phyloP scores from a whole-genome alignment of 805 yeast genomes.

The Kluyveromyces dobzhanskii region DNA sequence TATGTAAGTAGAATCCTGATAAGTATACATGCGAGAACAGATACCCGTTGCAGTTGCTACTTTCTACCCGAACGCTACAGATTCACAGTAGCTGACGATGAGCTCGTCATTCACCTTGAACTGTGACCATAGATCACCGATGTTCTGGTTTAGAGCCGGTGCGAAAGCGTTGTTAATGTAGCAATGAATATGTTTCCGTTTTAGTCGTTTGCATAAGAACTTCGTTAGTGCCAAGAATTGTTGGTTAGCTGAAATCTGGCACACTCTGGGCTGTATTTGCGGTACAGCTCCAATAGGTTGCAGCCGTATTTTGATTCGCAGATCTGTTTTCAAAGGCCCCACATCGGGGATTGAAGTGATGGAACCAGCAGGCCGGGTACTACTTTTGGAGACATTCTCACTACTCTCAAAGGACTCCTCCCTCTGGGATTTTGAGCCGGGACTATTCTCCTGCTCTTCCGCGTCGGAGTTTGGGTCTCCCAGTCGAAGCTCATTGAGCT shows the following conservation, averaged over 20 bases:
- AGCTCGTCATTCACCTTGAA: slow-evolving; percentile 25
- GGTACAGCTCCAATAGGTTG: slow-evolving; percentile 27
- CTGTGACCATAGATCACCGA: slow-evolving; percentile 28
- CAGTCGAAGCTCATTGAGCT: slow-evolving; percentile 3
- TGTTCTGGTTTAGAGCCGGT: slow-evolving; percentile 27
- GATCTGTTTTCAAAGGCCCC: no score
- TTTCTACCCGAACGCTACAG: slow-evolving; percentile 27
- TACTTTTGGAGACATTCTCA: neutral
- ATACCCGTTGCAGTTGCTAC: no score
- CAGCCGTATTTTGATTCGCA: slow-evolving; percentile 19
- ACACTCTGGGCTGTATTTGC: slow-evolving; percentile 20
- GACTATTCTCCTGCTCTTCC: neutral
- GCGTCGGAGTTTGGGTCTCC: neutral
- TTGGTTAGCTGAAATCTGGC: slow-evolving; percentile 22
- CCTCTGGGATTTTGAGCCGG: neutral
- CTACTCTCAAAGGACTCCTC: neutral
- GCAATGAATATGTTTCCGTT: slow-evolving; percentile 20
- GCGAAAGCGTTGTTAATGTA: slow-evolving; percentile 31
- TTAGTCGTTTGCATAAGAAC: slow-evolving; percentile 18
- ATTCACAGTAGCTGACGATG: slow-evolving; percentile 29
- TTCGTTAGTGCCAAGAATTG: slow-evolving; percentile 20
- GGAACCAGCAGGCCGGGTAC: neutral
- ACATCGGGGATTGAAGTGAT: neutral
- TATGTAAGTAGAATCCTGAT: no score
- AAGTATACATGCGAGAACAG: no score